Base-by-base conservation (phyloP, 179 eudicot species). In the Amaranthus tricolor region DNA sequence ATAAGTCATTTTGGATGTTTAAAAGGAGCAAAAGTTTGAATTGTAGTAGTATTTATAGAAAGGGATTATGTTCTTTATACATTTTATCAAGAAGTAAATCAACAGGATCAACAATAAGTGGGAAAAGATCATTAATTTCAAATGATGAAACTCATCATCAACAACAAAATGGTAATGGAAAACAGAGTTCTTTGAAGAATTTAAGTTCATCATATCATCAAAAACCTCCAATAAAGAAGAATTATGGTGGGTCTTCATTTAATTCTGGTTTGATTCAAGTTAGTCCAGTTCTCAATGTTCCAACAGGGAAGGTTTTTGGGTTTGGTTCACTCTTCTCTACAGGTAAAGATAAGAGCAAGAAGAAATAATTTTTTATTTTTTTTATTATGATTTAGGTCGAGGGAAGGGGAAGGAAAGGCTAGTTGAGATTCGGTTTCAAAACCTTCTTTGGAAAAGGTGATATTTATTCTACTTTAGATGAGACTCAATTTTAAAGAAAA, bases 81-180 rank as follows among this genome's bases (percentile, higher is more conserved):
- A 78, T 83, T 64, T 61, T 83, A 55, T 79, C 81, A 40, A 83
- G 85, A 40, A 83, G 85, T 65, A 83, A 83, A 70, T 83, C 85
- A 54, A 83, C 83, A 54, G 85, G 85, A 0, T 83, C 85, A 20
- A 70, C 74, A 59, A 48, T 67, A 31, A 79, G 76, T 70, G 65
- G 76, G 19, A 76, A 79, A 58, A 83, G 75, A 61, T 66, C 81
- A 58, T 59, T 81, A 21, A 70, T 83, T 77, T 60, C 81, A 0
- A 80, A 77, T 14, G 84, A 80, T 9, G 84, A 83, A 75, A 21
- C 50, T 69, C 71, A 56, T 53, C 48, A 61, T 52, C 51, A 55
- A 45, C 21, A 58, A 45, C 63, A 59, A 24, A 40, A 72, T 15
- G 45, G 20, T 51, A 50, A 71, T 74, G 68, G 66, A 31, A 81